Evolutionary conservation across 2,329 filamentous ascomycete genomes (phyloP).

Genomic region (Venturia oleaginea): DNA sequence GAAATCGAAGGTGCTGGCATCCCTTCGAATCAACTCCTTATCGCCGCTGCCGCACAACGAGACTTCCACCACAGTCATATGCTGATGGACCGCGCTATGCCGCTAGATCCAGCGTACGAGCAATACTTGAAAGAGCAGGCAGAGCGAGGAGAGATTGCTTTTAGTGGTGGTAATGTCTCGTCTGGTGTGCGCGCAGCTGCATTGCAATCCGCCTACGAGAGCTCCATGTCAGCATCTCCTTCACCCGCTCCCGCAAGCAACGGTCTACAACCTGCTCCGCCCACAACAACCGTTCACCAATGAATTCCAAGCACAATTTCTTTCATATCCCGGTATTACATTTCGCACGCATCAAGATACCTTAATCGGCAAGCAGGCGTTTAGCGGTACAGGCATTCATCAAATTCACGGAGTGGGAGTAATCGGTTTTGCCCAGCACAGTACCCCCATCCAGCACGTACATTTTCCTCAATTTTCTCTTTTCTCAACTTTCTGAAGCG

Average conservation of each 20-base stretch:
- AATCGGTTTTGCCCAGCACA: neutral
- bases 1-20: constrained; percentile 3
- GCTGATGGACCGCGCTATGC: neutral
- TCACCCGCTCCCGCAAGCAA: neutral
- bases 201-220: neutral
- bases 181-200: constrained; percentile 2
- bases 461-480: neutral
- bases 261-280: constrained; percentile 1
- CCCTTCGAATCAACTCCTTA: constrained; percentile 45
- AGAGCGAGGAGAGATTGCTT: constrained; percentile 42
- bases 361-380: neutral
- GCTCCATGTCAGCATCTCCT: neutral
- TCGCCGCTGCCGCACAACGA: constrained; percentile 56
- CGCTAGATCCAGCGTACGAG: constrained; percentile 63
- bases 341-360: neutral
- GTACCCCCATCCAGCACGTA: neutral
- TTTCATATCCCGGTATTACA: neutral
- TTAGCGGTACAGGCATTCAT: neutral
- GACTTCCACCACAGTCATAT: constrained; percentile 41
- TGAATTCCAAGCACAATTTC: neutral
- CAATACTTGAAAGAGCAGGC: constrained; percentile 64
- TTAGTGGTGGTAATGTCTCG: neutral
- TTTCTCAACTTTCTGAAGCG: neutral
- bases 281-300: neutral
- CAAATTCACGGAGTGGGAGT: neutral